A percentile compares a stretch with the other conserved stretches of the same genome.
phyloP scores from a whole-genome alignment of 768 basidiomycete genomes.

The Coprinopsis sp. region DNA sequence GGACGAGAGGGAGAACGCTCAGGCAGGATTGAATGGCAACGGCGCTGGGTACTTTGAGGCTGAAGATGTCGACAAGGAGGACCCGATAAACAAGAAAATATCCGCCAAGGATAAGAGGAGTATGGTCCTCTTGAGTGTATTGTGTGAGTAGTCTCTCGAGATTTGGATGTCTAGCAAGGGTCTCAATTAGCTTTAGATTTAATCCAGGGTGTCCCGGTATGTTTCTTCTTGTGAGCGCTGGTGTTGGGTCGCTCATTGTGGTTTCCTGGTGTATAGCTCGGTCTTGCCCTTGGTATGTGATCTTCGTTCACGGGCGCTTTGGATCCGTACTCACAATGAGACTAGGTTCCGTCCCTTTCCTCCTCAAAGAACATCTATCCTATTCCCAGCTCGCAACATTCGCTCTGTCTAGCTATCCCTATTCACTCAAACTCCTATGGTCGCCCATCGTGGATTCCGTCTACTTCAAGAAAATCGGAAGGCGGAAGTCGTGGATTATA shows the following conservation, averaged over 20 bases:
- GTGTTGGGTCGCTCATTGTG: constrained; percentile 9
- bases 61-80: constrained; percentile 20
- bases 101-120: constrained; percentile 76
- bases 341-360: constrained; percentile 91
- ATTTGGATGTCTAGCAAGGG: not conserved
- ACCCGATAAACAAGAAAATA: constrained; percentile 41
- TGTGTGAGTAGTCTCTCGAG: constrained; percentile 60
- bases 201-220: constrained; percentile 86
- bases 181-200: constrained; percentile 43
- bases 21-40: constrained; percentile 35
- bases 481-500: constrained; percentile 98
- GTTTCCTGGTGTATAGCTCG: constrained; percentile 45
- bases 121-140: constrained; percentile 77
- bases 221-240: constrained; percentile 22
- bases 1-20: constrained; percentile 47
- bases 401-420: constrained; percentile 88
- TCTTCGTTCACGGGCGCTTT: not conserved
- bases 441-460: constrained; percentile 95
- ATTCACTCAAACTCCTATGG: constrained; percentile 96
- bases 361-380: constrained; percentile 90
- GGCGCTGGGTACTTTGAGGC: too few species aligned
- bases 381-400: constrained; percentile 97
- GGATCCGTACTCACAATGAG: not conserved
- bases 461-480: constrained; percentile 78
- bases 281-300: constrained; percentile 76